Conservation (phyloP, 2,329 filamentous ascomycete genomes). For the Purpureocillium lavendulum region DNA sequence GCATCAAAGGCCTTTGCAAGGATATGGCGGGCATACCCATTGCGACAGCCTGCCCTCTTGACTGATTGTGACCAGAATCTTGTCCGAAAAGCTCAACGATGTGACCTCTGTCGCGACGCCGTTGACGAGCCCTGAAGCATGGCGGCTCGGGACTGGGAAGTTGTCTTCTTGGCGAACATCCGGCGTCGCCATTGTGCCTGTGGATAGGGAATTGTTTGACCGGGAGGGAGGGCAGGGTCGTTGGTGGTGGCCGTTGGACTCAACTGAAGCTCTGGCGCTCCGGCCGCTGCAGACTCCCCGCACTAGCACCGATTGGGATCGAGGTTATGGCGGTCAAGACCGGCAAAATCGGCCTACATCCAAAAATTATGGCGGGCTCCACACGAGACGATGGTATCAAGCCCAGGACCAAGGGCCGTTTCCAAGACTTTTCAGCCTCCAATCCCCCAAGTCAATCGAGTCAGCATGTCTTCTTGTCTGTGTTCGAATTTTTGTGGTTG, state of each 20-base stretch:
- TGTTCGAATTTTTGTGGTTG: too few relatives aligned
- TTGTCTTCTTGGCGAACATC: constrained; percentile 42
- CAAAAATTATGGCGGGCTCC: background rate
- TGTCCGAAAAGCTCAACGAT: constrained; percentile 72
- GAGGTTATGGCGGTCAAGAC: constrained; percentile 23
- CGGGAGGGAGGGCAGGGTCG: too few relatives aligned
- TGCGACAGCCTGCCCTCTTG: constrained; percentile 81
- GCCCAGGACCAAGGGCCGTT: background rate
- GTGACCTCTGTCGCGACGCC: constrained; percentile 65
- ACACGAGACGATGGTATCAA: background rate
- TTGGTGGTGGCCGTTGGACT: too few relatives aligned
- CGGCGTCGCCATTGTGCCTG: constrained; percentile 25
- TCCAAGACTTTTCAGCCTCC: too few relatives aligned
- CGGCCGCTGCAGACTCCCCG: constrained; percentile 8
- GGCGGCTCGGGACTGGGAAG: constrained; percentile 60
- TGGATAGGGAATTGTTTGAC: too few relatives aligned
- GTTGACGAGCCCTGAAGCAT: constrained; percentile 53
- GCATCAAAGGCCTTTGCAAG: background rate
- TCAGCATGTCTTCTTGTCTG: too few relatives aligned
- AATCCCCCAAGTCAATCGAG: too few relatives aligned
- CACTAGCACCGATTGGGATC: constrained; percentile 23
- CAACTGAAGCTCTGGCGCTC: too few relatives aligned
- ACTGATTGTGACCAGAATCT: constrained; percentile 80
- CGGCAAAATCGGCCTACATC: constrained; percentile 23
- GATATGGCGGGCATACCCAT: constrained; percentile 58